Conservation (phyloP, 1,284 basidiomycete genomes). For the Moniliella sp. region DNA sequence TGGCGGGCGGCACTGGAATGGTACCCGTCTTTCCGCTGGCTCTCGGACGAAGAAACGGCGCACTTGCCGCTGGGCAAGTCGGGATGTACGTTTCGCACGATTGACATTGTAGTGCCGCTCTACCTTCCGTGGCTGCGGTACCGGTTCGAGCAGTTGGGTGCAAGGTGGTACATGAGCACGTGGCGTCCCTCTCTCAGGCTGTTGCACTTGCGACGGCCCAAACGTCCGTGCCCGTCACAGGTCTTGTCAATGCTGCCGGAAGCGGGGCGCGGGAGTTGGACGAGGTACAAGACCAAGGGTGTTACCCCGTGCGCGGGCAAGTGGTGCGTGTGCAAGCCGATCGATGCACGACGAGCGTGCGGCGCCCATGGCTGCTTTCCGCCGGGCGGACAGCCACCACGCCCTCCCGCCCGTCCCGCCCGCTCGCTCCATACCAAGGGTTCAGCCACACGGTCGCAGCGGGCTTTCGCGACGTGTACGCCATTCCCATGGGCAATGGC, state of each 20-base stretch:
- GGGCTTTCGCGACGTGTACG: conserved; percentile 11
- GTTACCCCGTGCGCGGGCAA: conserved; percentile 17
- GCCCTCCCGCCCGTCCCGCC: too few relatives aligned
- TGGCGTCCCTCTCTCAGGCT: conserved; percentile 3
- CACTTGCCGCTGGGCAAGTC: neutral
- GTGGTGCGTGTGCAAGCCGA: conserved; percentile 17
- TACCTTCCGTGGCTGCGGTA: conserved; percentile 11
- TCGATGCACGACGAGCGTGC: conserved; percentile 7
- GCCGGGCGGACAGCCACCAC: too few relatives aligned
- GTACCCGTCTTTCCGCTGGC: conserved; percentile 14
- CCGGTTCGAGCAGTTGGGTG: conserved; percentile 14
- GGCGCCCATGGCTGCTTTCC: too few relatives aligned
- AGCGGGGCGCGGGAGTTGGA: conserved; percentile 9
- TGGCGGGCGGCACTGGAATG: conserved; percentile 10
- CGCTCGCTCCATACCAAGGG: too few relatives aligned
- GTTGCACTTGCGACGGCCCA: neutral
- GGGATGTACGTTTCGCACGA: conserved; percentile 15
- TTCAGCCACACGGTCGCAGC: too few relatives aligned
- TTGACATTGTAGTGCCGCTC: conserved; percentile 17
- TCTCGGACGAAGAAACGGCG: neutral
- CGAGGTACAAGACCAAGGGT: conserved; percentile 7
- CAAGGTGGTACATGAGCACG: conserved; percentile 3
- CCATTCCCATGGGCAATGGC: conserved; percentile 19
- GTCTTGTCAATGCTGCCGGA: conserved; percentile 9
- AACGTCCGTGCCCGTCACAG: conserved; percentile 1